Percentiles rank a stretch among this genome's conserved stretches.
Conservation (phyloP, 1,284 basidiomycete species). For the Sphagnurus paluster region DNA sequence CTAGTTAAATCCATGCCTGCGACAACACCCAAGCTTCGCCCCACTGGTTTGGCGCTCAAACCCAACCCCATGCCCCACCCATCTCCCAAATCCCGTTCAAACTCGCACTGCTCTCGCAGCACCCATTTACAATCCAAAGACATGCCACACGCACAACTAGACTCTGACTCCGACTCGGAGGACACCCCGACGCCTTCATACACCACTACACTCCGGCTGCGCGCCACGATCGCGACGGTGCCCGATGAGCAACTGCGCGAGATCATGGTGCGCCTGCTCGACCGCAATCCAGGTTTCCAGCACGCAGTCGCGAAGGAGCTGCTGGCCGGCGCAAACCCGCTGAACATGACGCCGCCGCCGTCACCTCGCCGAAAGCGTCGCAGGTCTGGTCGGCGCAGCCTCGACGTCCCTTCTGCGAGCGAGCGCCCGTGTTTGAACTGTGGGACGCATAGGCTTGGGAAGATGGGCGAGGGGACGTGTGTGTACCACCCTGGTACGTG, state of each 20-base stretch:
- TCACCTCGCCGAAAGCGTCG: conserved; percentile 14
- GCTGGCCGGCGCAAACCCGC: background rate
- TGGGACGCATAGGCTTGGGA: conserved; percentile 5
- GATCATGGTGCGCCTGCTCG: conserved; percentile 32
- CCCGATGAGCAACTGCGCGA: conserved; percentile 32
- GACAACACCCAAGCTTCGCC: conserved; percentile 2
- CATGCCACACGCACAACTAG: conserved; percentile 27
- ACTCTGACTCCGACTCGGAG: conserved; percentile 25
- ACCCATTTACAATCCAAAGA: too few species aligned
- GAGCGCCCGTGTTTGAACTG: conserved; percentile 17
- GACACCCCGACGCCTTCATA: conserved; percentile 7
- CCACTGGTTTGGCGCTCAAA: conserved; percentile 1
- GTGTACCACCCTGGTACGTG: conserved; percentile 22
- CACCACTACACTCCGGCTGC: conserved; percentile 19
- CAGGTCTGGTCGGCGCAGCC: conserved; percentile 10
- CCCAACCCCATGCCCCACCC: conserved; percentile 2
- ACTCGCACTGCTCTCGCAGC: background rate
- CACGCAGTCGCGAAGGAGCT: conserved; percentile 35
- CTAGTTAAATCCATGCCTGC: conserved; percentile 4
- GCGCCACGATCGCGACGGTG: conserved; percentile 29
- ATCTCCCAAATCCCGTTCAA: conserved; percentile 18
- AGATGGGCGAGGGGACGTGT: conserved; percentile 2
- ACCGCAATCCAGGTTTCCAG: conserved; percentile 30
- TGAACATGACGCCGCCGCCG: background rate
- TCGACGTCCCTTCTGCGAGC: conserved; percentile 3